Evolutionary conservation across 768 basidiomycete species (phyloP).

Genomic region (Auricularia sp.): DNA sequence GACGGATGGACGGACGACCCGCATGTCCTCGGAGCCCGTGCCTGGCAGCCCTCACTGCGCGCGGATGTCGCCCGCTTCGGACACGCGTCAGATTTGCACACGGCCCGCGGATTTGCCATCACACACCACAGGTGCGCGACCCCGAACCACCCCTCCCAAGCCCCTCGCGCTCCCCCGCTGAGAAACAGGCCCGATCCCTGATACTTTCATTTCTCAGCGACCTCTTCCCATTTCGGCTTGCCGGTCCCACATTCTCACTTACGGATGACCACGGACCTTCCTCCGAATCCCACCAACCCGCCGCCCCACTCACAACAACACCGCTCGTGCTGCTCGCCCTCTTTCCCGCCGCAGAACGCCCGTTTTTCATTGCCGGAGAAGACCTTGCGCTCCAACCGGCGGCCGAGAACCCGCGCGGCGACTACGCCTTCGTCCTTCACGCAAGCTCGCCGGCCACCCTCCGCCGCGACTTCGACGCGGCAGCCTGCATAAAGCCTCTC

Average conservation of each 20-base stretch:
- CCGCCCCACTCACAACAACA: neutral
- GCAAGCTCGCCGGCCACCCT: neutral
- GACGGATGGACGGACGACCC: neutral
- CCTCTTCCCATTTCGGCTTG: neutral
- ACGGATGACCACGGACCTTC: too few species aligned
- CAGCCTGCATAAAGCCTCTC: neutral
- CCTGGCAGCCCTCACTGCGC: neutral
- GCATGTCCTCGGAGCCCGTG: neutral
- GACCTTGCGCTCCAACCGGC: neutral
- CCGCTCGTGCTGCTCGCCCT: neutral
- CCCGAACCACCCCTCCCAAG: neutral
- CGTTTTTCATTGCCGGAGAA: neutral
- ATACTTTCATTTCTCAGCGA: neutral
- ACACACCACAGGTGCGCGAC: neutral
- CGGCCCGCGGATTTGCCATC: neutral
- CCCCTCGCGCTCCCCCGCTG: neutral
- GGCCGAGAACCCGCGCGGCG: neutral
- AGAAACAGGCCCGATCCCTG: neutral
- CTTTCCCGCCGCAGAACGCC: neutral
- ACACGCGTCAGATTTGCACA: neutral
- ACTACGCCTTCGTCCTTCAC: neutral
- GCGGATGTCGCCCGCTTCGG: neutral
- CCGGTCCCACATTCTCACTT: too few species aligned
- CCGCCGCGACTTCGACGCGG: neutral
- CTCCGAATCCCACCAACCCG: neutral